phyloP scores from a whole-genome alignment of 1,284 basidiomycete species.

The Peniophora sp. region DNA sequence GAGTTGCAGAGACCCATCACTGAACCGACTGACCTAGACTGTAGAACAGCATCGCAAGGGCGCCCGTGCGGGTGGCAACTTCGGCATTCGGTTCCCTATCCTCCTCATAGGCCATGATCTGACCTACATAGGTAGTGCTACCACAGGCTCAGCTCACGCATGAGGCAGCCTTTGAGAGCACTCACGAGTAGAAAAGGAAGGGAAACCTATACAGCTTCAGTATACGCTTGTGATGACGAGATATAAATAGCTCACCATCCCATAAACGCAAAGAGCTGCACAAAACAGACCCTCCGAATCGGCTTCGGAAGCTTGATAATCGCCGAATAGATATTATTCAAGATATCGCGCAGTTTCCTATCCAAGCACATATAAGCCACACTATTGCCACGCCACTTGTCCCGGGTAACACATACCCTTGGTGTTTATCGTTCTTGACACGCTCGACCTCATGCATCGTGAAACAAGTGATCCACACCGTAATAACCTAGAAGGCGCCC shows the following conservation, averaged over 20 bases:
- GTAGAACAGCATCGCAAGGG: constrained; percentile 85
- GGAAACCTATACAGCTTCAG: constrained; percentile 65
- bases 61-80: constrained; percentile 77
- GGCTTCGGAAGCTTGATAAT: constrained; percentile 72
- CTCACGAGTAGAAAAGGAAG: constrained; percentile 86
- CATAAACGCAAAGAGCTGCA: constrained; percentile 89
- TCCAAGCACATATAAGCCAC: constrained; percentile 23
- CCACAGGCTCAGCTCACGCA: neutral
- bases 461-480: constrained; percentile 84
- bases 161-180: constrained; percentile 9
- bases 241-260: constrained; percentile 56
- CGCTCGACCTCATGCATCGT: constrained; percentile 72
- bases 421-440: constrained; percentile 32
- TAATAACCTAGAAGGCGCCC: constrained; percentile 31
- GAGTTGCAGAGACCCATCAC: constrained; percentile 54
- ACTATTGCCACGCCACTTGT: too few species aligned
- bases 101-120: constrained; percentile 80
- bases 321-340: constrained; percentile 71
- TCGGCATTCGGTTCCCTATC: constrained; percentile 70
- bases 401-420: constrained; percentile 27
- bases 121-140: constrained; percentile 85
- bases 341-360: constrained; percentile 52
- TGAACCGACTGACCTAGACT: constrained; percentile 59
- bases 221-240: too few species aligned
- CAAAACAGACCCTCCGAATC: constrained; percentile 83